These are phyloP conservation scores for Trichoderma atrobrunneum DNA, from an alignment of 2,329 filamentous ascomycete species.

Conservation along the genomic window DNA sequence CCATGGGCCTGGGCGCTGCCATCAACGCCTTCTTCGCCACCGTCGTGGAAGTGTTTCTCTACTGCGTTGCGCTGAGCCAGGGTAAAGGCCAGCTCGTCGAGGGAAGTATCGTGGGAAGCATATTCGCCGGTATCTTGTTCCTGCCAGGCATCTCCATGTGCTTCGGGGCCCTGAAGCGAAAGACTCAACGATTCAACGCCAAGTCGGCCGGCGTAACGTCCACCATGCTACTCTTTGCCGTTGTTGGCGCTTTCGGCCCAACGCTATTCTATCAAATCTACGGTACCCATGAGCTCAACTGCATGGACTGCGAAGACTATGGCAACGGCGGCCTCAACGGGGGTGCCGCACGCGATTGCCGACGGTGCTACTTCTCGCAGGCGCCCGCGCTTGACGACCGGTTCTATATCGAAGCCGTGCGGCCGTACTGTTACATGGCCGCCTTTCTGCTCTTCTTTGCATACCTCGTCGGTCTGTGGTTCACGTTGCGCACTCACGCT, in stretches of 20 bases:
- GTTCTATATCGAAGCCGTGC: constrained; percentile 87
- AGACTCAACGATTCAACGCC: constrained; percentile 97
- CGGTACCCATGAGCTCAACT: constrained; percentile 93
- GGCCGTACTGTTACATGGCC: constrained; percentile 89
- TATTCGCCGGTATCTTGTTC: constrained; percentile 94
- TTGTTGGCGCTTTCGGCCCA: constrained; percentile 91
- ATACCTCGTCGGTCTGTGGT: constrained; percentile 91
- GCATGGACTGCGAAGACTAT: constrained; percentile 60
- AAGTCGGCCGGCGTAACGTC: constrained; percentile 94
- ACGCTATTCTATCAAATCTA: constrained; percentile 99
- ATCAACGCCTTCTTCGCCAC: constrained; percentile 99
- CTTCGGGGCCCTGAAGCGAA: constrained; percentile 94
- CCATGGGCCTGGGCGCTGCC: constrained; percentile 94
- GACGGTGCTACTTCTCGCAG: constrained; percentile 92
- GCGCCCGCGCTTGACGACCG: constrained; percentile 76
- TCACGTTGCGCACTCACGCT: constrained; percentile 92
- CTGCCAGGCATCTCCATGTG: constrained; percentile 97
- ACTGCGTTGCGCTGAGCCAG: constrained; percentile 88
- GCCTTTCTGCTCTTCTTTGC: constrained; percentile 84
- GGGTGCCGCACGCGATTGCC: constrained; percentile 67
- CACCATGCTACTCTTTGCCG: constrained; percentile 95
- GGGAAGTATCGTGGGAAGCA: constrained; percentile 95
- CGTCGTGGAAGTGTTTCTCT: constrained; percentile 94
- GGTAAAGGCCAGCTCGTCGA: constrained; percentile 93
- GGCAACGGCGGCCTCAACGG: constrained; percentile 31